phyloP scores from a whole-genome alignment of 495 filamentous ascomycete genomes.

The Hypoxylon rickii region DNA sequence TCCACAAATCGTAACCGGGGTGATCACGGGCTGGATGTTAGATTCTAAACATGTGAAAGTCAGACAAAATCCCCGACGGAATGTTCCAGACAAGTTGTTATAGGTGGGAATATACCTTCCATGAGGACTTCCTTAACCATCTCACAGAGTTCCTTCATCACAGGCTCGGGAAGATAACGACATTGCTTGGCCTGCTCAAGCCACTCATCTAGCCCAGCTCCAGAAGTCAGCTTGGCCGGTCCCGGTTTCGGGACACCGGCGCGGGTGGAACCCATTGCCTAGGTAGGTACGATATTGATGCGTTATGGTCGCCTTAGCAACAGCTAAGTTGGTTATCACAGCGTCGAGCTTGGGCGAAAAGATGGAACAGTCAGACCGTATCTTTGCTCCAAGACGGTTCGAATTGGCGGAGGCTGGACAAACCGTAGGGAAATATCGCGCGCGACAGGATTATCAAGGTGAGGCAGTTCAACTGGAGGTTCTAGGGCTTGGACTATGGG shows the following conservation, averaged over 20 bases:
- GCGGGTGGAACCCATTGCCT: constrained; percentile 30
- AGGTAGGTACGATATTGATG: neutral
- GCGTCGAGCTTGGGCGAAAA: neutral
- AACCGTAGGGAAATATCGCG: too few species aligned
- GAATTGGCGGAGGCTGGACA: too few species aligned
- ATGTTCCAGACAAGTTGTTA: too few species aligned
- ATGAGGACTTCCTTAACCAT: constrained; percentile 98
- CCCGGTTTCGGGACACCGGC: constrained; percentile 77
- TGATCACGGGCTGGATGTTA: constrained; percentile 94
- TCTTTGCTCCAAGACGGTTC: too few species aligned
- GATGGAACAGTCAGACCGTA: too few species aligned
- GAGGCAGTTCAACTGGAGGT: too few species aligned
- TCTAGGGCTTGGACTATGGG: too few species aligned
- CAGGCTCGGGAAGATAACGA: constrained; percentile 90
- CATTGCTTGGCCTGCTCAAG: constrained; percentile 92
- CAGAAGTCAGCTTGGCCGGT: constrained; percentile 78
- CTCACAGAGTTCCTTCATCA: constrained; percentile 98
- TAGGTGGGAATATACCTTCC: constrained; percentile 69
- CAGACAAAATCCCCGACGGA: neutral
- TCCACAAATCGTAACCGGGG: constrained; percentile 97
- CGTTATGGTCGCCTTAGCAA: neutral
- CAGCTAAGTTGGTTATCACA: neutral
- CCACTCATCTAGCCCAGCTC: constrained; percentile 94
- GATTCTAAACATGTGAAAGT: constrained; percentile 67
- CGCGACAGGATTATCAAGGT: too few species aligned